Base-by-base conservation (phyloP, 768 basidiomycete genomes). In the Mycena vulgaris region DNA sequence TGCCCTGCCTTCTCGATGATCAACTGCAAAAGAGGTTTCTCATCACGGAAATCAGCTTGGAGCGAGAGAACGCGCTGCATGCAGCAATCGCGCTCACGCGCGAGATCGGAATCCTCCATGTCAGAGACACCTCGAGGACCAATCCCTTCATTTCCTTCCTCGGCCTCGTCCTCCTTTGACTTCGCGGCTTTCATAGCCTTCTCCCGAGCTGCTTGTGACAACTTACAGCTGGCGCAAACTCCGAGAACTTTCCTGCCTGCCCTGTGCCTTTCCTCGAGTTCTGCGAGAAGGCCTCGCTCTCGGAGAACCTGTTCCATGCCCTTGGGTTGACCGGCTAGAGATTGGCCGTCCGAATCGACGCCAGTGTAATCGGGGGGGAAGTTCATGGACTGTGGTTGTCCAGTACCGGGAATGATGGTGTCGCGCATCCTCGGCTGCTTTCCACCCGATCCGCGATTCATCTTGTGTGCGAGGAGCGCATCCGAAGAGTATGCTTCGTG, bases 291-390 rank as follows among this genome's bases (percentile, higher is more conserved):
- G 17, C 58, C 58, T 17, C 67, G 67, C 53, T 68, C 67, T 0
- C 60, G 67, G 19, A 68, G 67, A 17, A 68, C 45, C 35, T 68
- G 60, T 35, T 68, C 67, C 67, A 68, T 68, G 0, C 67, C 67
- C 23, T 68, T 68, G 14, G 67, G 59, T 19, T 49, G 52, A 5
- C 67, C 67, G 11, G 67, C 67, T 9, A 68, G 35, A 6, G 67
- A 39, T 16, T 8, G 30, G 0, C 67, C 53, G 10, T 35, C 67
- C 2, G 39, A 4, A 42, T 62, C 60, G 16, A 14, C 10, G 3
- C 67, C 67, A 5, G 9, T 28, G 39, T 61, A 68, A 14, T 62
- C 19, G 10, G 16, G 17, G 5, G 67, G 52, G 45, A 68, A 68
- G 27, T 25, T 35, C 60, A 68, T 62, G 3, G 13, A 5, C 53